Conservation (phyloP, 176 grass and related monocot genomes). For the Oryza longistaminata region DNA sequence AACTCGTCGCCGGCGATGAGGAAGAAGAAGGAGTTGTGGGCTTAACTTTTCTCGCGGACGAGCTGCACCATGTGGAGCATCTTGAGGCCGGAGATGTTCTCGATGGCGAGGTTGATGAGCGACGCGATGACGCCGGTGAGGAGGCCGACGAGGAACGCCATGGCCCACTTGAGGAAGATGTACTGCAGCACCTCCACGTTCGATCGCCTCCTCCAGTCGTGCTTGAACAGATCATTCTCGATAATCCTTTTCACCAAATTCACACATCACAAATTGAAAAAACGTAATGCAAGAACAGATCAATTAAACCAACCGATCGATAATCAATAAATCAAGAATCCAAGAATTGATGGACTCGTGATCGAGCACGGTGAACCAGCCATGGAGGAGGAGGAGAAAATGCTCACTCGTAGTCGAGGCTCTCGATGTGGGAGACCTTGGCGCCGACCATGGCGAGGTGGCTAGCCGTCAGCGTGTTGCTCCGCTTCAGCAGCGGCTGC, state of each 20-base stretch:
- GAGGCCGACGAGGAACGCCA: slow-evolving; percentile 88
- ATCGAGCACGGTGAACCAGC: no score
- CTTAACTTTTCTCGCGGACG: slow-evolving; percentile 62
- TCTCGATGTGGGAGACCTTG: slow-evolving; percentile 97
- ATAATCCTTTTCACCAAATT: slow-evolving; percentile 68
- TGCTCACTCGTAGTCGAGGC: slow-evolving; percentile 93
- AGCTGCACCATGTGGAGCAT: slow-evolving; percentile 73
- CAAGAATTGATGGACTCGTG: no score
- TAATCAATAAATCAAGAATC: no score
- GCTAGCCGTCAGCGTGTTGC: slow-evolving; percentile 64
- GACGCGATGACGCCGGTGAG: slow-evolving; percentile 89
- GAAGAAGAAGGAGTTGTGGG: background rate
- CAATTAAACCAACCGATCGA: background rate
- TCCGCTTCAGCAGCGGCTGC: slow-evolving; percentile 71
- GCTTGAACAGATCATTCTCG: slow-evolving; percentile 95
- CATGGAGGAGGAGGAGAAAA: no score
- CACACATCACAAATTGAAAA: background rate
- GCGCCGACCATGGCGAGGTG: slow-evolving; percentile 90
- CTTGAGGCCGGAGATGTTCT: slow-evolving; percentile 94
- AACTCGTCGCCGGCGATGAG: background rate
- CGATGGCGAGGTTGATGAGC: slow-evolving; percentile 87
- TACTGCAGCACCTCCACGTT: slow-evolving; percentile 89
- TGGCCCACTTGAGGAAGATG: slow-evolving; percentile 80
- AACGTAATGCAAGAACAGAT: background rate
- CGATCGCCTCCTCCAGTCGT: slow-evolving; percentile 93